These are phyloP conservation scores for Thielaviopsis ethacetica DNA, from an alignment of 2,329 filamentous ascomycete species.

Conservation along the genomic window DNA sequence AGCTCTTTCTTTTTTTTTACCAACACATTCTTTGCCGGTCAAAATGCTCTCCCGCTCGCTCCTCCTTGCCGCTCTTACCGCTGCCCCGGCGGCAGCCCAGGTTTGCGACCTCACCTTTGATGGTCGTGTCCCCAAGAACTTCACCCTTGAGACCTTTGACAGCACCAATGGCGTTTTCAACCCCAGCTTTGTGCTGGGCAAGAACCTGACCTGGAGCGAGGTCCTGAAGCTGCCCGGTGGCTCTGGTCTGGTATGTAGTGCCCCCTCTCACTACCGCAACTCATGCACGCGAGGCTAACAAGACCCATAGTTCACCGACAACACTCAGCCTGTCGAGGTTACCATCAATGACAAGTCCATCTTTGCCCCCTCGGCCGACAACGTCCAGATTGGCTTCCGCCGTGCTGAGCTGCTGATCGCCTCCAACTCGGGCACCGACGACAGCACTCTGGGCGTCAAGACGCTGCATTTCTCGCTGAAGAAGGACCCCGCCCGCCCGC, in stretches of 20 bases:
- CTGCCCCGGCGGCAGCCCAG: slow-evolving; percentile 11
- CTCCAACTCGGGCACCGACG: slow-evolving; percentile 32
- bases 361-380: slow-evolving; percentile 32
- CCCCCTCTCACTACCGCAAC: too few species aligned
- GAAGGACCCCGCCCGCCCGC: slow-evolving; percentile 31
- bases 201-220: slow-evolving; percentile 32
- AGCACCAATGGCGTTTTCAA: slow-evolving; percentile 29
- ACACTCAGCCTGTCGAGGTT: slow-evolving; percentile 31
- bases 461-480: slow-evolving; percentile 44
- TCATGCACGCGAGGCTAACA: background rate
- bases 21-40: slow-evolving; percentile 1
- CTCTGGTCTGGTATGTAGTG: slow-evolving; percentile 22
- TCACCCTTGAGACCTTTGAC: slow-evolving; percentile 26
- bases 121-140: slow-evolving; percentile 26
- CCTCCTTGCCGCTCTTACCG: slow-evolving; percentile 18
- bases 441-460: slow-evolving; percentile 37
- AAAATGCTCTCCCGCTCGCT: slow-evolving; percentile 16
- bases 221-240: slow-evolving; percentile 30
- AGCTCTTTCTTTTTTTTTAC: background rate
- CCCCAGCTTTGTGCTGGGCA: slow-evolving; percentile 34
- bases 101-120: slow-evolving; percentile 21
- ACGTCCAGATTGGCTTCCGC: slow-evolving; percentile 41
- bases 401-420: slow-evolving; percentile 39
- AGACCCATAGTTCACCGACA: slow-evolving; percentile 25
- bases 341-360: slow-evolving; percentile 42